Conservation (phyloP, 2,329 filamentous ascomycete species). For the Aphanoascus verrucosus region DNA sequence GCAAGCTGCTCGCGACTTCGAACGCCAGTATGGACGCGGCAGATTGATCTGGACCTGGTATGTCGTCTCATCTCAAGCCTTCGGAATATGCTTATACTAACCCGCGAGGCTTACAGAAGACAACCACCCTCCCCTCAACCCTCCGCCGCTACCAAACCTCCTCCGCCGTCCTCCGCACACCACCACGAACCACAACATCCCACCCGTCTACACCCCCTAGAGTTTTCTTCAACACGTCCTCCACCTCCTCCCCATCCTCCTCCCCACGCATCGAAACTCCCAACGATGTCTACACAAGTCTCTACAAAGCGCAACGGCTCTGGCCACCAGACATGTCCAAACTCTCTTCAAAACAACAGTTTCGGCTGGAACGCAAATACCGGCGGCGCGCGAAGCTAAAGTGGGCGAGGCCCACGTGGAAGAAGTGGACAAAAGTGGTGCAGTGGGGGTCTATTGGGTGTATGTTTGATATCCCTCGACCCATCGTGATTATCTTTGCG, state of each 20-base stretch:
- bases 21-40: background rate
- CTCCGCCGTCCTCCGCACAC: slow-evolving; percentile 16
- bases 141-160: slow-evolving; percentile 1
- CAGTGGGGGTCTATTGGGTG: slow-evolving; percentile 46
- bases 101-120: slow-evolving; percentile 2
- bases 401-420: slow-evolving; percentile 49
- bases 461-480: slow-evolving; percentile 24
- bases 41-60: background rate
- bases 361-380: slow-evolving; percentile 57
- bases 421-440: slow-evolving; percentile 46
- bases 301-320: slow-evolving; percentile 48
- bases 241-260: slow-evolving; percentile 3
- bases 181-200: slow-evolving; percentile 11
- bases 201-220: slow-evolving; percentile 9
- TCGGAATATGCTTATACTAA: background rate
- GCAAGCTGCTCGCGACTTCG: background rate
- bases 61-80: slow-evolving; percentile 13
- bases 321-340: slow-evolving; percentile 57
- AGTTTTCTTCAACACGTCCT: slow-evolving; percentile 6
- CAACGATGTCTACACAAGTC: slow-evolving; percentile 40
- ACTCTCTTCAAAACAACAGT: slow-evolving; percentile 54
- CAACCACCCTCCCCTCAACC: background rate
- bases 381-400: slow-evolving; percentile 51
- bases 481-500: too few relatives aligned
- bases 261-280: background rate